Conservation (phyloP, 441 rosid genomes). For the Bocquillonia castaneifolia region DNA sequence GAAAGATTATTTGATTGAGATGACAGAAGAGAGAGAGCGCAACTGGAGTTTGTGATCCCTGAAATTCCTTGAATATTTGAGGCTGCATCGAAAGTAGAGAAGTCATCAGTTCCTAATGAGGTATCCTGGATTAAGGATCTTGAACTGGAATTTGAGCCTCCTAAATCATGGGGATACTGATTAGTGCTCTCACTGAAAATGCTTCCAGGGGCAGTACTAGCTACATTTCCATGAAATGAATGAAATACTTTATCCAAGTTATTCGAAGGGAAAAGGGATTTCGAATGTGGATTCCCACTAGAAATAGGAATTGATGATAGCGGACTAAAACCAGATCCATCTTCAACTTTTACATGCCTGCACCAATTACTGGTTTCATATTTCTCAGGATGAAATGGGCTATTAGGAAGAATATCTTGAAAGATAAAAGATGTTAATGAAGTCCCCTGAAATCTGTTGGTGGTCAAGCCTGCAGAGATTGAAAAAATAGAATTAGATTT, state of each 20-base stretch:
- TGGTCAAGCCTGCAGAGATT: constrained; percentile 28
- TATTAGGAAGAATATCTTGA: constrained; percentile 36
- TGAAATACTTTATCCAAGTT: constrained; percentile 28
- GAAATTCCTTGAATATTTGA: constrained; percentile 39
- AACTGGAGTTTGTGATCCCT: constrained; percentile 38
- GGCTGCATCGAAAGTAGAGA: constrained; percentile 30
- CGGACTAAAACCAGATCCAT: constrained; percentile 25
- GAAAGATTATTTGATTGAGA: constrained; percentile 39
- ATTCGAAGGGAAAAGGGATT: constrained; percentile 29
- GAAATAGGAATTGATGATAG: constrained; percentile 33
- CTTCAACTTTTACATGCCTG: constrained; percentile 39
- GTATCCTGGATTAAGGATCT: constrained; percentile 30
- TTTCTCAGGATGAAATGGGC: constrained; percentile 30
- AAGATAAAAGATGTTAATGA: constrained; percentile 43
- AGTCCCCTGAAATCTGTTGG: constrained; percentile 29
- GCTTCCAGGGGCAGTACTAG: constrained; percentile 19
- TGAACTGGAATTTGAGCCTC: constrained; percentile 31
- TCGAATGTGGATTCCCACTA: constrained; percentile 27
- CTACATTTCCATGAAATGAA: constrained; percentile 27
- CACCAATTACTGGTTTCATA: constrained; percentile 33
- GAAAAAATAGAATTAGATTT: neutral
- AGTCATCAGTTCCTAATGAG: constrained; percentile 30
- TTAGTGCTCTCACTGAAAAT: constrained; percentile 25
- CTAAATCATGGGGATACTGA: constrained; percentile 28
- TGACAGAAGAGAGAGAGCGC: constrained; percentile 88